A percentile compares a stretch with the other conserved stretches of the same genome.
Conservation (phyloP, 1,284 basidiomycete genomes). For the Irpex sp. region DNA sequence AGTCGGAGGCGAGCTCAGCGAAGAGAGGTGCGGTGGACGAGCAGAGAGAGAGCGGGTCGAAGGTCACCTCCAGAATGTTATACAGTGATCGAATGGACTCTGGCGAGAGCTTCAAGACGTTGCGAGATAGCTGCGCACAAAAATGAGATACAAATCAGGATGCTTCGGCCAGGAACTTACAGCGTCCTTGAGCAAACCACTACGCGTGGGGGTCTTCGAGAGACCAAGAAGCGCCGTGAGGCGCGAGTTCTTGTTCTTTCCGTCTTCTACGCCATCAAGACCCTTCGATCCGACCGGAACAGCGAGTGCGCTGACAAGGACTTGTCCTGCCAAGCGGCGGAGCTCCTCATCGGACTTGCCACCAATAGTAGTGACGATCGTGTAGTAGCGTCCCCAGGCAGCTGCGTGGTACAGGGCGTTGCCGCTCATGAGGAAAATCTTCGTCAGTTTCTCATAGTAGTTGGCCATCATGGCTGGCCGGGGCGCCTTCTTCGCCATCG, state of each 20-base stretch:
- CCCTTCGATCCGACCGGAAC: slow-evolving; percentile 82
- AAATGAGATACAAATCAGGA: slow-evolving; percentile 1
- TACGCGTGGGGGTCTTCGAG: slow-evolving; percentile 82
- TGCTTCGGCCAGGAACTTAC: slow-evolving; percentile 40
- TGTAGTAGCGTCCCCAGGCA: slow-evolving; percentile 89
- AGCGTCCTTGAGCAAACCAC: slow-evolving; percentile 83
- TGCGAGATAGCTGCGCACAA: slow-evolving; percentile 64
- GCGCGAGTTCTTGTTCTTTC: slow-evolving; percentile 72
- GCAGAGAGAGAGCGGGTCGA: slow-evolving; percentile 92
- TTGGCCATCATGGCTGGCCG: slow-evolving; percentile 97
- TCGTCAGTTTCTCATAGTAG: slow-evolving; percentile 98
- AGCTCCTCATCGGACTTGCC: slow-evolving; percentile 78
- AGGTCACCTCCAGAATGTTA: slow-evolving; percentile 89
- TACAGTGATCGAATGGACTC: slow-evolving; percentile 79
- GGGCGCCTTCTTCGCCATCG: slow-evolving; percentile 89
- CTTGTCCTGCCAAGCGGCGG: slow-evolving; percentile 84
- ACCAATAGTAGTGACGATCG: slow-evolving; percentile 61
- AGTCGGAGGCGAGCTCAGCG: slow-evolving; percentile 52
- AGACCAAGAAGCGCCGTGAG: slow-evolving; percentile 89
- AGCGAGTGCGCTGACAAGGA: slow-evolving; percentile 90
- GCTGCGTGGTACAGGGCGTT: slow-evolving; percentile 97
- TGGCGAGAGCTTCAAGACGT: slow-evolving; percentile 84
- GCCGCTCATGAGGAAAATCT: slow-evolving; percentile 93
- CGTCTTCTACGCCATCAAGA: slow-evolving; percentile 67
- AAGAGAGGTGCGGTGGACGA: slow-evolving; percentile 83